Conservation (phyloP, 1,284 basidiomycete genomes). For the Rhodotorula sp. region DNA sequence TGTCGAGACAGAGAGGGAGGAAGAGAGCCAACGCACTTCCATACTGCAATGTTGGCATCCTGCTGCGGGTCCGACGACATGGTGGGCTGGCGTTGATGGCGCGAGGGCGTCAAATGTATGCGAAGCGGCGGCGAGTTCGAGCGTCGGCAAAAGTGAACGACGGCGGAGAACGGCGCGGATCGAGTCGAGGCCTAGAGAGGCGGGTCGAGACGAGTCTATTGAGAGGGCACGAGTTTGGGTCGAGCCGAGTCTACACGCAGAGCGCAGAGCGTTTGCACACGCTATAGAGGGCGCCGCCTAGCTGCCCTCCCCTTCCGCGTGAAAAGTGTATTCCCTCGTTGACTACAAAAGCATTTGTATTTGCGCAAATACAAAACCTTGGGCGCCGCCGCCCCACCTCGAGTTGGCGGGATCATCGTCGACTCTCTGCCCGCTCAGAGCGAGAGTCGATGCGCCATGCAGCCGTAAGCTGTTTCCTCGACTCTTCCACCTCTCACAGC, state of each 20-base stretch:
- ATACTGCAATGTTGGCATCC: slow-evolving; percentile 51
- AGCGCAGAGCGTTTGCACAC: no score
- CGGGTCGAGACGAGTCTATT: no score
- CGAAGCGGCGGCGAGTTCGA: neutral
- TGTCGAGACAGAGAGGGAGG: neutral
- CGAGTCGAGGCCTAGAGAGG: no score
- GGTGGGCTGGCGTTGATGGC: neutral
- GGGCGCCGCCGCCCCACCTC: no score
- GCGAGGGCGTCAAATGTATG: neutral
- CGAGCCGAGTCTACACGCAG: no score
- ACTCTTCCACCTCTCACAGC: neutral
- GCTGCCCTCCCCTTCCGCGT: no score
- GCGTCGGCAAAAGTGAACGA: neutral
- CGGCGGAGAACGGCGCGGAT: neutral
- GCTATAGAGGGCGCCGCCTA: no score
- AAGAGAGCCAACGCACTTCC: slow-evolving; percentile 50
- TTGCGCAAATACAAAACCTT: no score
- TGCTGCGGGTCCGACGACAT: slow-evolving; percentile 31
- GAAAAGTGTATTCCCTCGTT: no score
- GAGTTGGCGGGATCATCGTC: no score
- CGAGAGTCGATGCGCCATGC: neutral
- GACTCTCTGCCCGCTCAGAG: neutral
- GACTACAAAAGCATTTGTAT: no score
- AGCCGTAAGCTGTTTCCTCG: neutral
- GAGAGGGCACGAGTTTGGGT: no score